Evolutionary conservation across 768 basidiomycete species (phyloP).

Genomic region (Udeniomyces megalosporus): DNA sequence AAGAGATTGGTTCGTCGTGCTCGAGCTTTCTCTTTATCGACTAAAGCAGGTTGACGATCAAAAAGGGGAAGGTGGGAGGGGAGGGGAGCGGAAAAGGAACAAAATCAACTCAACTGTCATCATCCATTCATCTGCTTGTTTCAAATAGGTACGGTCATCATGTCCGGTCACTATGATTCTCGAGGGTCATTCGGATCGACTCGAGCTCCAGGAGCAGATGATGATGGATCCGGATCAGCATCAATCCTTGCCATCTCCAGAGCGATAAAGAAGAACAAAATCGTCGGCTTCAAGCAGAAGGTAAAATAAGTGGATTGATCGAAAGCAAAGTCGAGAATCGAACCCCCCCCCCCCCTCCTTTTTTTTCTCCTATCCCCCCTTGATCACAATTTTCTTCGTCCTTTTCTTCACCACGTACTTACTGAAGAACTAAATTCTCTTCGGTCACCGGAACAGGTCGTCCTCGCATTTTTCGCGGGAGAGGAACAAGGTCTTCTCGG

Average conservation of each 20-base stretch:
- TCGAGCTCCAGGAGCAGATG: constrained; percentile 50
- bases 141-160: constrained; percentile 36
- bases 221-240: constrained; percentile 48
- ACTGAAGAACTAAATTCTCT: too few relatives aligned
- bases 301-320: too few relatives aligned
- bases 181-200: constrained; percentile 70
- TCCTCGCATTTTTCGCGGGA: constrained; percentile 69
- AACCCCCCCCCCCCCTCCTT: too few relatives aligned
- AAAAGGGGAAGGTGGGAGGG: too few relatives aligned
- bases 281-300: constrained; percentile 33
- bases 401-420: background rate
- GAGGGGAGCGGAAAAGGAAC: too few relatives aligned
- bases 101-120: too few relatives aligned
- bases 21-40: too few relatives aligned
- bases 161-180: constrained; percentile 54
- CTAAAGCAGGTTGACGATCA: too few relatives aligned
- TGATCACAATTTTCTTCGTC: background rate
- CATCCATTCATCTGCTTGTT: too few relatives aligned
- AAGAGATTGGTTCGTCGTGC: too few relatives aligned
- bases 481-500: constrained; percentile 82
- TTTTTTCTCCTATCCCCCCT: background rate
- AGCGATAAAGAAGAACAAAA: constrained; percentile 37
- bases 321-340: too few relatives aligned
- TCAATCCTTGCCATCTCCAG: constrained; percentile 67
- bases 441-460: constrained; percentile 44